Evolutionary conservation across 1,284 basidiomycete species (phyloP).

Genomic region (Leccinum ponderosum): DNA sequence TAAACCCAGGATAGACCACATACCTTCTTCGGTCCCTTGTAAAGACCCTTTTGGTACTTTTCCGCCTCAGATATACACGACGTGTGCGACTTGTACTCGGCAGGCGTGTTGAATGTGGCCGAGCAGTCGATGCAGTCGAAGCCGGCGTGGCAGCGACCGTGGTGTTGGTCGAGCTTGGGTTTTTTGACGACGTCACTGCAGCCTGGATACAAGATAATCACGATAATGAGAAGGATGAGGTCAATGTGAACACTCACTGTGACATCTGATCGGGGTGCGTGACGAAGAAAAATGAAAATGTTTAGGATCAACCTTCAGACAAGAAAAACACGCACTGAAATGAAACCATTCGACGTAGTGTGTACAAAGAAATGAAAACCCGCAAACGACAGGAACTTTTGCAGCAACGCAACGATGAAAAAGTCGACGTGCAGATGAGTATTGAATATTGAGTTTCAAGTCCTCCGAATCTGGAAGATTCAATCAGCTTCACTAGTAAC

Average conservation of each 20-base stretch:
- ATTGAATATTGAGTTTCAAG: no score
- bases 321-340: constrained; percentile 27
- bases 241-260: constrained; percentile 11
- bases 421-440: no score
- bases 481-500: no score
- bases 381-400: no score
- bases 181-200: constrained; percentile 90
- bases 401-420: no score
- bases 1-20: not conserved
- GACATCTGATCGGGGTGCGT: constrained; percentile 16
- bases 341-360: constrained; percentile 29
- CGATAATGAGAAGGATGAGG: not conserved
- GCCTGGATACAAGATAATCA: constrained; percentile 36
- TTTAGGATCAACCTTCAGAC: not conserved
- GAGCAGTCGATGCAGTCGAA: constrained; percentile 92
- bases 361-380: constrained; percentile 40
- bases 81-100: constrained; percentile 82
- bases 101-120: constrained; percentile 71
- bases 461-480: no score
- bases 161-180: constrained; percentile 81
- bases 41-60: constrained; percentile 87
- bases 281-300: not conserved
- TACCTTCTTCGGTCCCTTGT: constrained; percentile 38
- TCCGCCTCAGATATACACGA: constrained; percentile 87
- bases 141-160: constrained; percentile 56